Percentiles rank a stretch among this genome's conserved stretches.
Conservation (phyloP, 2,329 filamentous ascomycete genomes). For the Ceratocystis harringtonii region DNA sequence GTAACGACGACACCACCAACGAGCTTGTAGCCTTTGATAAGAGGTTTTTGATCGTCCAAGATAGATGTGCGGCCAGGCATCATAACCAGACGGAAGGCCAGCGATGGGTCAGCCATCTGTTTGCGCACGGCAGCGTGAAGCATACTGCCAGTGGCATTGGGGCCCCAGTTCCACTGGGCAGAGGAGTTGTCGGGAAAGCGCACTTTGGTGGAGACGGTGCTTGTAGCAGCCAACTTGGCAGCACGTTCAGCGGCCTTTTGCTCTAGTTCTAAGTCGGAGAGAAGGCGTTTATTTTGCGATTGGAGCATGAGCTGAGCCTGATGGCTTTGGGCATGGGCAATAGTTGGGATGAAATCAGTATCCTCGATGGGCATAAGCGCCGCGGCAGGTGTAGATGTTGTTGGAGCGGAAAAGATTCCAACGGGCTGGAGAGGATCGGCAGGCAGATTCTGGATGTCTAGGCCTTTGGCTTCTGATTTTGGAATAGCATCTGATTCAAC, state of each 20-base stretch:
- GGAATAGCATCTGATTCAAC: constrained; percentile 18
- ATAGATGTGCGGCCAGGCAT: constrained; percentile 39
- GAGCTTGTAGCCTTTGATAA: constrained; percentile 63
- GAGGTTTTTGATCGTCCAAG: constrained; percentile 31
- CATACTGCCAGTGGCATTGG: constrained; percentile 50
- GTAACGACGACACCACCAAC: constrained; percentile 52
- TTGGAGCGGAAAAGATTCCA: constrained; percentile 64
- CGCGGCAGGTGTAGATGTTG: constrained; percentile 58
- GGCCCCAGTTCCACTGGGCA: constrained; percentile 55
- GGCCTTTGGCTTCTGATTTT: background rate
- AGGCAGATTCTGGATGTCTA: background rate
- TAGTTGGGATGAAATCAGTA: constrained; percentile 59
- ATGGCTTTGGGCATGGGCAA: constrained; percentile 60
- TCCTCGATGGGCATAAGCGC: constrained; percentile 52
- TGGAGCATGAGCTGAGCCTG: constrained; percentile 50
- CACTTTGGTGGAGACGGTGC: constrained; percentile 58
- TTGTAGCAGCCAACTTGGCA: constrained; percentile 49
- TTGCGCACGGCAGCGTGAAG: constrained; percentile 61
- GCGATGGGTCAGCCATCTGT: constrained; percentile 49
- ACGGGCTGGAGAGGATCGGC: constrained; percentile 36
- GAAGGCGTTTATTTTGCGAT: constrained; percentile 59
- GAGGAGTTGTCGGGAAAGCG: constrained; percentile 78
- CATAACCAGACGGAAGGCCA: constrained; percentile 59
- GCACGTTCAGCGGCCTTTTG: constrained; percentile 51
- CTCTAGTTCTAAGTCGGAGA: constrained; percentile 68